Conservation (phyloP, 495 filamentous ascomycete species). For the Barbatosphaeria neglecta region DNA sequence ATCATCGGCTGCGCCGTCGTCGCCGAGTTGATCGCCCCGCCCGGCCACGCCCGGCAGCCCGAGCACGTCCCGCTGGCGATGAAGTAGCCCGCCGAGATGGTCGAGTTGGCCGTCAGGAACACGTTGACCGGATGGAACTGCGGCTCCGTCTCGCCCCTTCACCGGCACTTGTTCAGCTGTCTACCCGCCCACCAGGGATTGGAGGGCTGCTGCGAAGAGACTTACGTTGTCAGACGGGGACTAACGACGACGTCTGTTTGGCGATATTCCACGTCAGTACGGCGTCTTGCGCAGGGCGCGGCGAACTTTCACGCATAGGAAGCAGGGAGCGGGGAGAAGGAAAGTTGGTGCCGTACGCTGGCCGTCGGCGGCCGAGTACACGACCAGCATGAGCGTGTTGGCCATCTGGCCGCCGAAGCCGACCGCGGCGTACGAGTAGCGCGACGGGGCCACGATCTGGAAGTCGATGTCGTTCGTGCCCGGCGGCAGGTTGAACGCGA, state of each 20-base stretch:
- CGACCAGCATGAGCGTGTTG: slow-evolving; percentile 13
- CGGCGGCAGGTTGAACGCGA: slow-evolving; percentile 13
- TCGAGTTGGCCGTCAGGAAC: slow-evolving; percentile 20
- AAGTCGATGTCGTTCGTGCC: slow-evolving; percentile 18
- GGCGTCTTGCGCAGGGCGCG: no score
- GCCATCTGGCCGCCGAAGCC: slow-evolving; percentile 17
- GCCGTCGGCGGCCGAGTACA: slow-evolving; percentile 10
- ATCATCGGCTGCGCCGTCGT: slow-evolving; percentile 35
- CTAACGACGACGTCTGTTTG: slow-evolving; percentile 9
- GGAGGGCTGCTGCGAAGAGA: no score
- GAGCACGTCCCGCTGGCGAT: slow-evolving; percentile 36
- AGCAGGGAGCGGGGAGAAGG: neutral
- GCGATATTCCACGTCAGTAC: no score
- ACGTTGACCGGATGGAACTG: slow-evolving; percentile 26
- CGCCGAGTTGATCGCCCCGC: slow-evolving; percentile 20
- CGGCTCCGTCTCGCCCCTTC: slow-evolving; percentile 36
- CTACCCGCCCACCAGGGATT: no score
- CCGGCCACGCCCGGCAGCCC: slow-evolving; percentile 33
- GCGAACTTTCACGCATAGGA: neutral
- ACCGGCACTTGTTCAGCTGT: neutral
- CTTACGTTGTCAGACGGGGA: slow-evolving; percentile 9
- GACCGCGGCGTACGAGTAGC: slow-evolving; percentile 16
- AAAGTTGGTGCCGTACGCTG: no score
- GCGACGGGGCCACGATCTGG: slow-evolving; percentile 10
- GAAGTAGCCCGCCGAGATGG: slow-evolving; percentile 9